These are phyloP conservation scores for Lathyrus aphaca DNA, from an alignment of 306 rosid genomes.

Conservation along the genomic window DNA sequence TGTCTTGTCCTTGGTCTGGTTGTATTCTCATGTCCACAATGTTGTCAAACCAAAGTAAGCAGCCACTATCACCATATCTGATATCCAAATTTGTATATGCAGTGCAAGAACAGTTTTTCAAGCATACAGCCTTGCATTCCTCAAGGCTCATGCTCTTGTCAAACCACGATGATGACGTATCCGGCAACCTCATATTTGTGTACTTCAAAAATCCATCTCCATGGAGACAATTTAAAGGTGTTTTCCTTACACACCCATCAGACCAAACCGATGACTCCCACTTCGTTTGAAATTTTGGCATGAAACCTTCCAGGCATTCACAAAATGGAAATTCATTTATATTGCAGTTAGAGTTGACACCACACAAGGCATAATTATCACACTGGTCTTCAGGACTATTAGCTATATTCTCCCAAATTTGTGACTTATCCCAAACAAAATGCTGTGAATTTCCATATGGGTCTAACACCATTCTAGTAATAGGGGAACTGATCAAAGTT, in stretches of 20 bases:
- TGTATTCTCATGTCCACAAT: constrained; percentile 40
- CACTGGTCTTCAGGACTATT: constrained; percentile 20
- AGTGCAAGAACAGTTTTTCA: constrained; percentile 39
- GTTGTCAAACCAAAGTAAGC: constrained; percentile 43
- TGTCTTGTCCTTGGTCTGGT: background rate
- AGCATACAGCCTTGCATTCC: constrained; percentile 39
- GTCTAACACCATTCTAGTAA: constrained; percentile 26
- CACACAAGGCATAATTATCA: constrained; percentile 41
- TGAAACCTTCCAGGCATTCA: constrained; percentile 39
- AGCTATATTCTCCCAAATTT: constrained; percentile 25
- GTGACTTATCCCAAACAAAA: constrained; percentile 26
- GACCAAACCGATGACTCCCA: constrained; percentile 8
- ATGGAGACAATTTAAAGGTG: constrained; percentile 14
- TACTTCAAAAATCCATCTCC: constrained; percentile 26
- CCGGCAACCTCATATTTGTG: constrained; percentile 11
- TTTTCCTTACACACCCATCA: constrained; percentile 39
- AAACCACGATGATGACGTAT: constrained; percentile 38
- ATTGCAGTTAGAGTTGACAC: constrained; percentile 33
- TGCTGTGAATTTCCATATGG: constrained; percentile 31
- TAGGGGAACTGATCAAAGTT: background rate
- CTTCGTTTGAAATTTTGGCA: constrained; percentile 9
- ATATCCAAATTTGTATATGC: constrained; percentile 23
- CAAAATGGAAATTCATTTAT: constrained; percentile 5
- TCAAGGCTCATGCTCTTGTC: constrained; percentile 22
- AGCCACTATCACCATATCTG: constrained; percentile 39